Conservation (phyloP, 352 stramenopile genomes). For the Globisporangium alternatum region DNA sequence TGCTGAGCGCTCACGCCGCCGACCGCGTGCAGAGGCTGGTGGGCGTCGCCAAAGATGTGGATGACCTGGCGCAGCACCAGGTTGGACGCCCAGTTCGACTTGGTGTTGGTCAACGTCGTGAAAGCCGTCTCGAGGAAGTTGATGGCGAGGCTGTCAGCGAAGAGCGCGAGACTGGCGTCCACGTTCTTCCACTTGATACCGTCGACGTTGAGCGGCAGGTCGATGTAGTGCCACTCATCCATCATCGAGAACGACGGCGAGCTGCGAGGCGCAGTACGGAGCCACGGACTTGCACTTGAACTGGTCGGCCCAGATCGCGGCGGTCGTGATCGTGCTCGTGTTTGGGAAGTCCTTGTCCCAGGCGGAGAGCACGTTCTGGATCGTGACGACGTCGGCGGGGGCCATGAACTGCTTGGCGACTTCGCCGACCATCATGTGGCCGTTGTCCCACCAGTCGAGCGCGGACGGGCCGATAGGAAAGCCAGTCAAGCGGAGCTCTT, state of each 20-base stretch:
- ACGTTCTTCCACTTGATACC: slow-evolving; percentile 36
- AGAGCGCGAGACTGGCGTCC: slow-evolving; percentile 43
- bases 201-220: slow-evolving; percentile 56
- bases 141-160: slow-evolving; percentile 43
- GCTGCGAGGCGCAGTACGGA: slow-evolving; percentile 37
- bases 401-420: slow-evolving; percentile 51
- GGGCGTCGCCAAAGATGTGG: slow-evolving; percentile 63
- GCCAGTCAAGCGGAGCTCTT: no score
- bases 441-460: slow-evolving; percentile 58
- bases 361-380: slow-evolving; percentile 38
- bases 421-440: slow-evolving; percentile 58
- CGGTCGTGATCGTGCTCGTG: slow-evolving; percentile 41
- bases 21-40: slow-evolving; percentile 60
- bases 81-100: slow-evolving; percentile 64
- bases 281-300: slow-evolving; percentile 50
- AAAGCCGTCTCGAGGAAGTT: slow-evolving; percentile 43
- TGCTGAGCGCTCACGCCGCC: slow-evolving; percentile 2
- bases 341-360: slow-evolving; percentile 63
- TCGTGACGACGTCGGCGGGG: slow-evolving; percentile 37
- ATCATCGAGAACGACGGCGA: slow-evolving; percentile 46
- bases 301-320: slow-evolving; percentile 54
- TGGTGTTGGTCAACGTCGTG: slow-evolving; percentile 52
- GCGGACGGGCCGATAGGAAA: no score
- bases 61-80: slow-evolving; percentile 63
- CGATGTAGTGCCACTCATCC: slow-evolving; percentile 69